Evolutionary conservation across 1,284 basidiomycete species (phyloP).

Genomic region (Sphaerobolus stellatus): DNA sequence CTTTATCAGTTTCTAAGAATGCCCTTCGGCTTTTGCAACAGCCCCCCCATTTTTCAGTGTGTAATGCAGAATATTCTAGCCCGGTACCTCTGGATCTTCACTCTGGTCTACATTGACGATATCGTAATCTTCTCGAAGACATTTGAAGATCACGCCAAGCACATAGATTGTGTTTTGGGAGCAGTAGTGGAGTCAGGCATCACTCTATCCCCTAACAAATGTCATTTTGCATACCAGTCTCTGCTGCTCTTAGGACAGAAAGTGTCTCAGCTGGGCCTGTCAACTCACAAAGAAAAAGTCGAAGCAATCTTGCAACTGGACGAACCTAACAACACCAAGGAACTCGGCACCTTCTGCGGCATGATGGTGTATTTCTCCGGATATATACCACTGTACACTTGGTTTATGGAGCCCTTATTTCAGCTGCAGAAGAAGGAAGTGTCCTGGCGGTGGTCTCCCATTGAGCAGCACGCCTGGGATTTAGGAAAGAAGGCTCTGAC

Average conservation of each 20-base stretch:
- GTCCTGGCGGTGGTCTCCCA: conserved; percentile 18
- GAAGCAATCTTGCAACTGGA: conserved; percentile 25
- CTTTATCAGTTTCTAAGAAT: conserved; percentile 16
- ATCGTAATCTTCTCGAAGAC: conserved; percentile 19
- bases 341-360: conserved; percentile 28
- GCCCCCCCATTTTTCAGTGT: conserved; percentile 32
- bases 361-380: conserved; percentile 34
- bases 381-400: conserved; percentile 33
- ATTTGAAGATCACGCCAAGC: conserved; percentile 20
- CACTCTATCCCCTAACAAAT: conserved; percentile 21
- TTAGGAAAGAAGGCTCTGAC: background rate
- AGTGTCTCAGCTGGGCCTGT: conserved; percentile 25
- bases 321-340: conserved; percentile 15
- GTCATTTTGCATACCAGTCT: conserved; percentile 20
- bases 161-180: conserved; percentile 17
- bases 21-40: conserved; percentile 5
- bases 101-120: conserved; percentile 26
- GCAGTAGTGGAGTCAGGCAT: conserved; percentile 15
- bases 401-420: conserved; percentile 21
- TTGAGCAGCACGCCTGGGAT: conserved; percentile 18
- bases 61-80: conserved; percentile 40
- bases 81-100: conserved; percentile 30
- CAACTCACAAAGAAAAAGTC: conserved; percentile 33
- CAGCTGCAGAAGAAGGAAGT: conserved; percentile 15
- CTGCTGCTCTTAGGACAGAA: conserved; percentile 24